phyloP scores from a whole-genome alignment of 257 asterid species.

The Jacaranda copaia region DNA sequence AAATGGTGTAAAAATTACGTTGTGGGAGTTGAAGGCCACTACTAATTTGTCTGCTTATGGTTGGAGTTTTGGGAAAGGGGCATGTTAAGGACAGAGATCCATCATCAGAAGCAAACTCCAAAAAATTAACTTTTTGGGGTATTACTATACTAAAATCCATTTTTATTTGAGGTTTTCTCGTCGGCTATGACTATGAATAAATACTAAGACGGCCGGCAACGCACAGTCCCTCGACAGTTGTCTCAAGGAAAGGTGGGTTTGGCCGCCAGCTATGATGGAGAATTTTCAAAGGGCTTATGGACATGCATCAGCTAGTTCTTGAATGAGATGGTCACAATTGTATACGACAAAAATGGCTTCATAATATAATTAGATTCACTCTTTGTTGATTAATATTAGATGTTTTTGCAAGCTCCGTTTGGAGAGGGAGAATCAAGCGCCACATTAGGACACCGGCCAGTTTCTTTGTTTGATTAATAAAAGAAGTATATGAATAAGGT shows the following conservation, averaged over 20 bases:
- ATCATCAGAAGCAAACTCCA: conserved; percentile 20
- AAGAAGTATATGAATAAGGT: too few species aligned
- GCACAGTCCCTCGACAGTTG: neutral
- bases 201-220: conserved; percentile 37
- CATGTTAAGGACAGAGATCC: conserved; percentile 23
- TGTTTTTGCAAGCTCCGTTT: too few species aligned
- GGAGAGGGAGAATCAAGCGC: too few species aligned
- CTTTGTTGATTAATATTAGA: too few species aligned
- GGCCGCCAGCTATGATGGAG: neutral
- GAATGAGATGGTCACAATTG: conserved; percentile 18
- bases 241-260: conserved; percentile 2
- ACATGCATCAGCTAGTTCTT: neutral
- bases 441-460: too few species aligned
- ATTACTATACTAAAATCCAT: neutral
- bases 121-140: neutral
- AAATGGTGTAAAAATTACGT: too few species aligned
- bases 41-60: conserved; percentile 34
- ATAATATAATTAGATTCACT: neutral
- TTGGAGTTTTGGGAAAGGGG: conserved; percentile 29
- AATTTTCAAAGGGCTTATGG: neutral
- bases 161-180: neutral
- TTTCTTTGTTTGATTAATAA: too few species aligned
- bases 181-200: neutral
- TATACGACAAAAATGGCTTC: neutral
- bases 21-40: conserved; percentile 10